phyloP scores from a whole-genome alignment of 106 monocot genomes.

The Dendrobium huoshanense region DNA sequence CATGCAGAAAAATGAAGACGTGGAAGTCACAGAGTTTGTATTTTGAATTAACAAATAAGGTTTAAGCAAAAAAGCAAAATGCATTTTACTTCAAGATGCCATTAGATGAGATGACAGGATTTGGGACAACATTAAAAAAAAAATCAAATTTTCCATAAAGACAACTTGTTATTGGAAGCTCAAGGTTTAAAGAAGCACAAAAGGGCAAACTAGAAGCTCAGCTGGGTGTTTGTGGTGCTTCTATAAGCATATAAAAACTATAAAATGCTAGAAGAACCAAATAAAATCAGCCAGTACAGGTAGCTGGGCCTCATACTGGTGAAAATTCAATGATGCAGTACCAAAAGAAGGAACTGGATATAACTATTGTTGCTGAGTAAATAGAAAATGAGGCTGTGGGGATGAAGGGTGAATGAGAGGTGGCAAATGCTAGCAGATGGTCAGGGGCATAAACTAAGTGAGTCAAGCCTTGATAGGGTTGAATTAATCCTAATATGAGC shows the following conservation, averaged over 20 bases:
- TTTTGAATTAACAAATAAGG: background rate
- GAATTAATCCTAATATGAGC: background rate
- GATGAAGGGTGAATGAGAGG: background rate
- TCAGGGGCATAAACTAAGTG: background rate
- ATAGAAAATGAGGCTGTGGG: background rate
- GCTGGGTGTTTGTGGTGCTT: background rate
- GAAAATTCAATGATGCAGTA: background rate
- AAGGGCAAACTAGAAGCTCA: background rate
- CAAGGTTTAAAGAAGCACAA: background rate
- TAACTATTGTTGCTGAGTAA: background rate
- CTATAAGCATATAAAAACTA: background rate
- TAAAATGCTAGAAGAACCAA: background rate
- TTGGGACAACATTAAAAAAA: background rate
- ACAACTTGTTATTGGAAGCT: background rate
- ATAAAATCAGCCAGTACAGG: background rate
- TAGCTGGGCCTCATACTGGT: background rate
- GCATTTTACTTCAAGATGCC: conserved; percentile 3
- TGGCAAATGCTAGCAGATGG: background rate
- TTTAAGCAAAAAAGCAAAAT: background rate
- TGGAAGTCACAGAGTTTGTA: background rate
- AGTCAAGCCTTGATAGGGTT: background rate
- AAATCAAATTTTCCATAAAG: background rate
- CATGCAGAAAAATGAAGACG: background rate
- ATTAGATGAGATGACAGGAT: background rate
- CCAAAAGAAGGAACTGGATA: background rate